Percentiles rank a stretch among this genome's conserved stretches.
Conservation (phyloP, 148 eudicot genomes). For the Amaranthus cruentus region DNA sequence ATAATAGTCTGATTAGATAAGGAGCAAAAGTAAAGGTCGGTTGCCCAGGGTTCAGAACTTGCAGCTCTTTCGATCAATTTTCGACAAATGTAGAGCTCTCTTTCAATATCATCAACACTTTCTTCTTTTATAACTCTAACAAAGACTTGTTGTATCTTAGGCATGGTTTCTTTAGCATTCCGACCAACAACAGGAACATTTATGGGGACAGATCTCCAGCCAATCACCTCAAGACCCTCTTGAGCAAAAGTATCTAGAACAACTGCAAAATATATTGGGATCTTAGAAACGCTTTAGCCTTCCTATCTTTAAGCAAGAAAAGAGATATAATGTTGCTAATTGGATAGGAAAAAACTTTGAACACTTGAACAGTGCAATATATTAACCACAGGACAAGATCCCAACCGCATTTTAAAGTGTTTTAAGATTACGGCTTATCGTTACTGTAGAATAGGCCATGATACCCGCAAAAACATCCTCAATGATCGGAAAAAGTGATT, state of each 20-base stretch:
- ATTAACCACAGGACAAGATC: too few species aligned
- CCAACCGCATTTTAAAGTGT: too few species aligned
- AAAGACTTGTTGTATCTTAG: constrained; percentile 91
- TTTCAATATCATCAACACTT: constrained; percentile 81
- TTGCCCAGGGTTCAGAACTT: constrained; percentile 71
- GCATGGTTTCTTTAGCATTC: constrained; percentile 91
- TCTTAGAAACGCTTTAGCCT: neutral
- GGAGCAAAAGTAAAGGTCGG: constrained; percentile 90
- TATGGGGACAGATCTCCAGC: constrained; percentile 95
- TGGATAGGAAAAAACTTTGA: too few species aligned
- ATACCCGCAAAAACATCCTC: too few species aligned
- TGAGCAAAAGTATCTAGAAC: constrained; percentile 56
- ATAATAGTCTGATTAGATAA: constrained; percentile 92
- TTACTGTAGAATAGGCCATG: too few species aligned
- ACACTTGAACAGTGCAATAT: too few species aligned
- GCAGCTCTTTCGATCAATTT: constrained; percentile 81
- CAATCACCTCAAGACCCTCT: constrained; percentile 97
- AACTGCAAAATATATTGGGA: constrained; percentile 37
- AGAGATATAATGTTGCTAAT: neutral
- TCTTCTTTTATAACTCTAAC: constrained; percentile 71
- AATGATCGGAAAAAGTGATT: too few species aligned
- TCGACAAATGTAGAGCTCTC: constrained; percentile 88
- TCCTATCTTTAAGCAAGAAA: neutral
- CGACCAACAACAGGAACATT: constrained; percentile 69
- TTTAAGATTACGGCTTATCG: too few species aligned